Base-by-base conservation (phyloP, 2,329 filamentous ascomycete genomes). In the Rasamsonia emersonii region DNA sequence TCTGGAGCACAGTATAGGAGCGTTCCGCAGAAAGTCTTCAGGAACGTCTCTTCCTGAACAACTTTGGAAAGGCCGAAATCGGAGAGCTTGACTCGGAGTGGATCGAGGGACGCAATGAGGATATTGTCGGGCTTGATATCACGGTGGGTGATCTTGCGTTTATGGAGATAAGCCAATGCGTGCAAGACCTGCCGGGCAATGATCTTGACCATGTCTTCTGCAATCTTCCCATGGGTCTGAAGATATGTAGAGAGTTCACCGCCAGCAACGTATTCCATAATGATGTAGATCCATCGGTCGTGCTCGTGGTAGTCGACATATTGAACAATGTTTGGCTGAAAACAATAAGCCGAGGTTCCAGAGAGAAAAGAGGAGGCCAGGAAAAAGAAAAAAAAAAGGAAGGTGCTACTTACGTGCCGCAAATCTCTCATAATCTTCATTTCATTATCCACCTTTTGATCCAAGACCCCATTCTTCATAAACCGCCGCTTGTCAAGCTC, bases 101-200 rank as follows among this genome's bases (percentile, higher is more conserved):
- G 86, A 4, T 79, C 67, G 7, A 75, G 55, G 1, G 77, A 79
- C 8, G 78, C 70, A 44, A 96, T 83, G 24, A 98, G 69, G 39
- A 98, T 95, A 50, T 98, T 98, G 65, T 98, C 91, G 0, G 91
- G 91, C 54, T 98, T 98, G 51, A 98, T 86, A 57, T 98, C 91
- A n/a, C 91, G 82, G 60, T 98, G 91, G 0, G 89, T 96, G 46
- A 98, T 95, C 51, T 82, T 86, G 47, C 82, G 80, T 32, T 71
- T 67, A 56, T 98, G 91, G 6, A 98, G 68, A 54, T 98, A 95
- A 18, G 77, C 77, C 32, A 98, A 65, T 2, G 89, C 89, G 44
- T 80, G 75, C 25, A 95, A 64, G 20, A 96, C 73, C 37, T 67
- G 64, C 8, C 60, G 56, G 10, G 86, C 75, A 56, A 95, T 82